A percentile compares a stretch with the other conserved stretches of the same genome.
Conservation (phyloP, 495 filamentous ascomycete genomes). For the Pyrenula massariospora region DNA sequence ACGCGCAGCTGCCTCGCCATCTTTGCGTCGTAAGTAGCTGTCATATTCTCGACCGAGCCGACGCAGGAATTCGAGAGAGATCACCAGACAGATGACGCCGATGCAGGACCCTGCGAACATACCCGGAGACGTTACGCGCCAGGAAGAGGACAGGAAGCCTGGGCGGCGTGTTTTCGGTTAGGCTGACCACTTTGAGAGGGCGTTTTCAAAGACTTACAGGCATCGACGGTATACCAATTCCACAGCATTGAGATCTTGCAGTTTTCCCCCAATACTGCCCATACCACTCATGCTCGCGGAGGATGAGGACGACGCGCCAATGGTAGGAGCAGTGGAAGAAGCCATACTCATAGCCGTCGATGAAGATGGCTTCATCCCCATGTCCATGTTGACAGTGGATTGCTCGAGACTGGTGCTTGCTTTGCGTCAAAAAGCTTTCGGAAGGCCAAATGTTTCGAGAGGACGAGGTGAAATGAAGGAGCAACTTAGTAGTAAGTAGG, state of each 20-base stretch:
- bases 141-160: constrained; percentile 52
- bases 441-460: too few species aligned
- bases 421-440: too few species aligned
- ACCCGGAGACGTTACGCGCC: constrained; percentile 49
- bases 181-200: background rate
- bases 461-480: too few species aligned
- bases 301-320: constrained; percentile 2
- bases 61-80: constrained; percentile 52
- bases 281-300: constrained; percentile 10
- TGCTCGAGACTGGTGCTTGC: too few species aligned
- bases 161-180: background rate
- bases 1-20: constrained; percentile 8
- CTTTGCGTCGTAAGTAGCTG: constrained; percentile 28
- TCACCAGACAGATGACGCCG: constrained; percentile 50
- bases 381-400: constrained; percentile 2
- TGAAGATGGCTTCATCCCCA: constrained; percentile 5
- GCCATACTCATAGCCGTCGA: constrained; percentile 1
- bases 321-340: constrained; percentile 4
- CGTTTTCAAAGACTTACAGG: constrained; percentile 28
- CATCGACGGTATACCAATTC: constrained; percentile 64
- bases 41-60: constrained; percentile 50
- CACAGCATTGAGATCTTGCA: constrained; percentile 56
- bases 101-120: constrained; percentile 64
- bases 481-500: too few species aligned
- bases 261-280: constrained; percentile 3